Evolutionary conservation across 1,284 basidiomycete species (phyloP).

Genomic region (Paramarasmius palmivorus): DNA sequence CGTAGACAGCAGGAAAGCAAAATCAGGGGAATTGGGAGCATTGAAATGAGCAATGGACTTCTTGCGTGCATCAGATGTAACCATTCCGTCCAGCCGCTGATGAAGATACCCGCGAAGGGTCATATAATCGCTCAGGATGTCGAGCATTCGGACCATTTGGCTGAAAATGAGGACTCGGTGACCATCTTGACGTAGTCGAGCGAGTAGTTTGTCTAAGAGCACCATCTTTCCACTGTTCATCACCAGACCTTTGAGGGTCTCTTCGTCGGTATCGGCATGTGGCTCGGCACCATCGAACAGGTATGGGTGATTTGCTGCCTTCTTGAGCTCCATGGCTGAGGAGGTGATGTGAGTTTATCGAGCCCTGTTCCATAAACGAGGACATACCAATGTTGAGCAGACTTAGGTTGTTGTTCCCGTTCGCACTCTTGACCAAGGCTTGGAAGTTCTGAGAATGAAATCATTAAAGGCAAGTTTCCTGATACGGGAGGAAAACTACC

Average conservation of each 20-base stretch:
- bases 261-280: constrained; percentile 75
- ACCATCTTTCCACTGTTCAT: constrained; percentile 99
- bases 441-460: constrained; percentile 77
- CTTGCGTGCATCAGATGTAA: constrained; percentile 91
- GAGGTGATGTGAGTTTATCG: constrained; percentile 5
- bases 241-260: constrained; percentile 92
- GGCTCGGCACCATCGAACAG: constrained; percentile 96
- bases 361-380: too few relatives aligned
- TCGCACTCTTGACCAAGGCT: constrained; percentile 86
- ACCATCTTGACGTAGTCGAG: constrained; percentile 85
- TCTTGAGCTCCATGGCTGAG: constrained; percentile 92
- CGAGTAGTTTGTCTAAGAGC: constrained; percentile 91
- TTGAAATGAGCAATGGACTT: constrained; percentile 98
- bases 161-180: constrained; percentile 99
- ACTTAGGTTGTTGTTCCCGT: constrained; percentile 85
- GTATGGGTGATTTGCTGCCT: constrained; percentile 97
- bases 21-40: constrained; percentile 90
- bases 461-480: neutral
- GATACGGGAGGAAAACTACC: constrained; percentile 44
- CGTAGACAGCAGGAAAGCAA: constrained; percentile 95
- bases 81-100: constrained; percentile 95
- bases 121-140: constrained; percentile 99
- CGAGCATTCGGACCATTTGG: constrained; percentile 99
- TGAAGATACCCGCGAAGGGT: constrained; percentile 88
- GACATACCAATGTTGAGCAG: constrained; percentile 85